A percentile compares a stretch with the other conserved stretches of the same genome.
These are phyloP conservation scores for Infundibulicybe gibba DNA, from an alignment of 768 basidiomycete genomes.

Conservation along the genomic window DNA sequence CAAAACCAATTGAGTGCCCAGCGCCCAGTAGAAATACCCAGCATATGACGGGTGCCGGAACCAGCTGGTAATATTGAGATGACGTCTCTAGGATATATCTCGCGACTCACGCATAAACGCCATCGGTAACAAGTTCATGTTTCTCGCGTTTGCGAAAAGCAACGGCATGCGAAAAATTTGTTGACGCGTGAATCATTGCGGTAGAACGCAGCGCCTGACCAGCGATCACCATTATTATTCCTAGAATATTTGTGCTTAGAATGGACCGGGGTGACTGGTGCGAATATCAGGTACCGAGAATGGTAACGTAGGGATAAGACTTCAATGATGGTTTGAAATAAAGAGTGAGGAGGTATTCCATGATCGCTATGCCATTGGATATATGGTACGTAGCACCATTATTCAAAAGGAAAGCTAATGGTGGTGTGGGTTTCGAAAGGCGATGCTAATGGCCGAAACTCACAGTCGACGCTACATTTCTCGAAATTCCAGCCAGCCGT, in stretches of 20 bases:
- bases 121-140: constrained; percentile 83
- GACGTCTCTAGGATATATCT: neutral
- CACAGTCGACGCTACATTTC: constrained; percentile 92
- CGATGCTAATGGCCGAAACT: constrained; percentile 27
- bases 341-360: constrained; percentile 74
- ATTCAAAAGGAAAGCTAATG: constrained; percentile 85
- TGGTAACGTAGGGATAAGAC: constrained; percentile 50
- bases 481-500: constrained; percentile 95
- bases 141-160: constrained; percentile 67
- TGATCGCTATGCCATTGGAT: constrained; percentile 73
- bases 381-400: constrained; percentile 85
- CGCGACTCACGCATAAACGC: constrained; percentile 76
- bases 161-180: constrained; percentile 90
- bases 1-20: constrained; percentile 89
- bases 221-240: constrained; percentile 54
- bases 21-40: constrained; percentile 97
- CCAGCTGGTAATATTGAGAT: constrained; percentile 36
- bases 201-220: constrained; percentile 81
- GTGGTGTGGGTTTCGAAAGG: constrained; percentile 1
- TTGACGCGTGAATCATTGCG: constrained; percentile 96
- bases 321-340: constrained; percentile 70
- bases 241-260: constrained; percentile 32
- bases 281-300: constrained; percentile 42
- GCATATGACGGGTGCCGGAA: constrained; percentile 95
- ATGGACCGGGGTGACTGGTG: neutral